Conservation (phyloP, 2,329 filamentous ascomycete species). For the Monilinia fructicola region DNA sequence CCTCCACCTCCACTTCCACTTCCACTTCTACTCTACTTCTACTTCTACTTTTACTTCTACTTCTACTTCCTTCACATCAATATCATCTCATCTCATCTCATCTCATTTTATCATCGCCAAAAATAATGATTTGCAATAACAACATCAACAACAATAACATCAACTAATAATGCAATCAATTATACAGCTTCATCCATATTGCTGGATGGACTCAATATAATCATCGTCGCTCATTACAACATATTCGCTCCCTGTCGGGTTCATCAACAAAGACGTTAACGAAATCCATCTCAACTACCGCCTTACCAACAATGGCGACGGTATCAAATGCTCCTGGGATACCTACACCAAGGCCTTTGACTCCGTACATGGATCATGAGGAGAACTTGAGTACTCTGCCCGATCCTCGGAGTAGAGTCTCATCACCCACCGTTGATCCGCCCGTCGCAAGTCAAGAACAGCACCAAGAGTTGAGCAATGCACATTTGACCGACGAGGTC, state of each 20-base stretch:
- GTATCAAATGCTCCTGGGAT: slow-evolving; percentile 33
- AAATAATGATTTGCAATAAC: neutral
- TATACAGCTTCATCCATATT: slow-evolving; percentile 53
- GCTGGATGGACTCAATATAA: slow-evolving; percentile 49
- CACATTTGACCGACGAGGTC: slow-evolving; percentile 64
- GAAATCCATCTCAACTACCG: slow-evolving; percentile 44
- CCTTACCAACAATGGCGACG: slow-evolving; percentile 44
- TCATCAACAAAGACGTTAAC: slow-evolving; percentile 31
- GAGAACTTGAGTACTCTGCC: slow-evolving; percentile 69
- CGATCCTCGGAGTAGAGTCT: slow-evolving; percentile 57
- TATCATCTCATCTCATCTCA: neutral
- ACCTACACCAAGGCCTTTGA: slow-evolving; percentile 34
- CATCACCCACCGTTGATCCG: slow-evolving; percentile 47
- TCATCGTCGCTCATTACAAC: slow-evolving; percentile 37
- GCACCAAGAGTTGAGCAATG: slow-evolving; percentile 56
- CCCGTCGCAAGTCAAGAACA: slow-evolving; percentile 43
- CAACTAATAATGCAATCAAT: slow-evolving; percentile 18
- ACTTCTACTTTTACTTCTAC: neutral
- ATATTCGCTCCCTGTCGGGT: slow-evolving; percentile 14
- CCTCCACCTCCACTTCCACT: too few species aligned
- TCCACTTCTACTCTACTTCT: too few species aligned
- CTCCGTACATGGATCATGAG: slow-evolving; percentile 49
- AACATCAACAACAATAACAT: neutral
- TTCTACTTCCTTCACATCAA: neutral
- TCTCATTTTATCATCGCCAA: neutral